Evolutionary conservation across 176 grass and related monocot genomes (phyloP).

Genomic region (Dactylis glomerata): DNA sequence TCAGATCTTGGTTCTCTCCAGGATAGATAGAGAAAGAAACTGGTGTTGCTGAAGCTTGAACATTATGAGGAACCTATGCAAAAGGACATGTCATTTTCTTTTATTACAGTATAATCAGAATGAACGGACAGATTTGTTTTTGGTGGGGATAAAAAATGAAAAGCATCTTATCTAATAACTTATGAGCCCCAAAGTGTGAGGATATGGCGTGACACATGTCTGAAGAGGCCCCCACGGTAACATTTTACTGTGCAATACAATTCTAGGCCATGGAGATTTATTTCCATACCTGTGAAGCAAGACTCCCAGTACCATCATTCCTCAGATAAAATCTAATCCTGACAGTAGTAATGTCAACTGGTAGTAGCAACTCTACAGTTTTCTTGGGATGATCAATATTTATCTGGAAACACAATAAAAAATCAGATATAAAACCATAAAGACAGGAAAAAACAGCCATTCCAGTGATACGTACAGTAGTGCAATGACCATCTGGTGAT

Average conservation of each 20-base stretch:
- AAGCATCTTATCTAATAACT: no score
- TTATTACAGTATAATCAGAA: background rate
- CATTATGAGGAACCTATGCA: no score
- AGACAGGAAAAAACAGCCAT: background rate
- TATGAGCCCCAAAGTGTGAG: background rate
- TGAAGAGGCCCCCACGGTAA: background rate
- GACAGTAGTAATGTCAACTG: background rate
- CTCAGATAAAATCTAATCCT: slow-evolving; percentile 26
- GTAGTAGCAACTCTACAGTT: slow-evolving; percentile 26
- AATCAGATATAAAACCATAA: slow-evolving; percentile 26
- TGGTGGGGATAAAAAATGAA: no score
- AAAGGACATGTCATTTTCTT: background rate
- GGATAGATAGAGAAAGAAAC: slow-evolving; percentile 32
- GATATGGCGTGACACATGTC: background rate
- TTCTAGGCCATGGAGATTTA: background rate
- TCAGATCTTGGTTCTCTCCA: slow-evolving; percentile 37
- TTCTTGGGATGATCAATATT: background rate
- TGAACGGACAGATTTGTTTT: no score
- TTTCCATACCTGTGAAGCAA: slow-evolving; percentile 11
- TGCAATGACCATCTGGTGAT: background rate
- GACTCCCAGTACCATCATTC: slow-evolving; percentile 2
- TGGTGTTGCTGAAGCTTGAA: slow-evolving; percentile 3
- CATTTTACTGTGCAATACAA: background rate
- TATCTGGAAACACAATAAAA: slow-evolving; percentile 3
- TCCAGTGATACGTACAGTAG: slow-evolving; percentile 21